phyloP scores from a whole-genome alignment of 2,329 filamentous ascomycete genomes.

The Xylariomycetidae sp. region DNA sequence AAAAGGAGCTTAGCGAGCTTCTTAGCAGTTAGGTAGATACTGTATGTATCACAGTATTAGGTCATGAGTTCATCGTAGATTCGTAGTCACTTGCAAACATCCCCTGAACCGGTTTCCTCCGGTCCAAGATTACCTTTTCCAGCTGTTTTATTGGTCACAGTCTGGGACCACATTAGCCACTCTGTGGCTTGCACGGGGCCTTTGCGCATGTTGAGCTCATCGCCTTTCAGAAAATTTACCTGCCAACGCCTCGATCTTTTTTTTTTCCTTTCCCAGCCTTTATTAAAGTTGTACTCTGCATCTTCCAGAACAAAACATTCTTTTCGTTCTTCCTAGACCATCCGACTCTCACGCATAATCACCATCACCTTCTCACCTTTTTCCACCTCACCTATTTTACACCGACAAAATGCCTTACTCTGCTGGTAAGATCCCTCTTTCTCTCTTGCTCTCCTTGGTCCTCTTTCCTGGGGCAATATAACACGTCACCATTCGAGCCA shows the following conservation, averaged over 20 bases:
- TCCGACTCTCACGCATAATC: slow-evolving; percentile 22
- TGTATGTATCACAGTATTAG: no score
- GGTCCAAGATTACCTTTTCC: no score
- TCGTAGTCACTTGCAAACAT: no score
- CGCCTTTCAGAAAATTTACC: slow-evolving; percentile 24
- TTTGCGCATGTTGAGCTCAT: slow-evolving; percentile 25
- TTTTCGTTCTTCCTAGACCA: slow-evolving; percentile 4
- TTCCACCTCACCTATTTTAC: slow-evolving; percentile 9
- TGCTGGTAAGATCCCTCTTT: slow-evolving; percentile 35
- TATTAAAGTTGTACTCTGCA: slow-evolving; percentile 3
- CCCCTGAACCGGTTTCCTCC: no score
- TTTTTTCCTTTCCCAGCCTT: slow-evolving; percentile 11
- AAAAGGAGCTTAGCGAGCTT: no score
- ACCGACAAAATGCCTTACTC: slow-evolving; percentile 40
- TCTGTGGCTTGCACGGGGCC: slow-evolving; percentile 27
- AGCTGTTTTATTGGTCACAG: no score
- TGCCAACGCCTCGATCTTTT: slow-evolving; percentile 22
- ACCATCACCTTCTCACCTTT: slow-evolving; percentile 10
- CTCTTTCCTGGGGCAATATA: slow-evolving; percentile 6
- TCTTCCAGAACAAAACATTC: slow-evolving; percentile 1
- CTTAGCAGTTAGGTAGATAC: no score
- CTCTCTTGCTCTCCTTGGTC: slow-evolving; percentile 11
- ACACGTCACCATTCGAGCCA: slow-evolving; percentile 21
- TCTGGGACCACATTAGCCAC: no score
- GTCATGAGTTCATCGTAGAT: no score